These are phyloP conservation scores for Boeremia lycopersici DNA, from an alignment of 2,329 filamentous ascomycete genomes.

Conservation along the genomic window DNA sequence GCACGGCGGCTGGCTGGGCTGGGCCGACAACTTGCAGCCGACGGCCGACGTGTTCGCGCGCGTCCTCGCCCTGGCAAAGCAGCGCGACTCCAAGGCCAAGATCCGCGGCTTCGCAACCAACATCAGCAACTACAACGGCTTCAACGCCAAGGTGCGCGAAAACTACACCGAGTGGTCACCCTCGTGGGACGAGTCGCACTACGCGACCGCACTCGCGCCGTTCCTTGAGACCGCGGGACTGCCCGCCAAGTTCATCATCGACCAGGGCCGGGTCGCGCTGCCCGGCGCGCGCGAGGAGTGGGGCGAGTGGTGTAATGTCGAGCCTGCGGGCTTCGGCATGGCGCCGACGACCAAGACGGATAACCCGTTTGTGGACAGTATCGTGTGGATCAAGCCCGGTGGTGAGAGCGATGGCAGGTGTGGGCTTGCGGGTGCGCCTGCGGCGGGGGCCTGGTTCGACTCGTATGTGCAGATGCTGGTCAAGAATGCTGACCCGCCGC, in stretches of 20 bases:
- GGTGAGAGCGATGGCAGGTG: constrained; percentile 37
- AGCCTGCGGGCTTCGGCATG: constrained; percentile 30
- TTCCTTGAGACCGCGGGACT: constrained; percentile 32
- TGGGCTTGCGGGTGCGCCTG: constrained; percentile 33
- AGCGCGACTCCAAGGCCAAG: constrained; percentile 28
- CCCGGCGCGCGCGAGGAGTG: constrained; percentile 32
- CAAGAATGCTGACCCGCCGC: constrained; percentile 31
- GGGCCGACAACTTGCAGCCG: constrained; percentile 37
- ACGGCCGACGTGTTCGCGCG: constrained; percentile 33
- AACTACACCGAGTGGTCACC: constrained; percentile 35
- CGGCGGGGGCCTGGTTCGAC: constrained; percentile 38
- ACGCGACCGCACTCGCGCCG: constrained; percentile 26
- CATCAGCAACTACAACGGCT: constrained; percentile 38
- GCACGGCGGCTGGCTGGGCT: constrained; percentile 39
- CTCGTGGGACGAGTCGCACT: constrained; percentile 35
- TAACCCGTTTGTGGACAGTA: constrained; percentile 33
- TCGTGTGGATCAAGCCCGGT: constrained; percentile 42
- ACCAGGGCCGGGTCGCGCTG: constrained; percentile 34
- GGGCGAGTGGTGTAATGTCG: constrained; percentile 41
- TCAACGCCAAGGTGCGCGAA: constrained; percentile 30
- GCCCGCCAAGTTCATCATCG: constrained; percentile 36
- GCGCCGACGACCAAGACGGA: constrained; percentile 25
- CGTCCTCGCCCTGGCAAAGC: constrained; percentile 33
- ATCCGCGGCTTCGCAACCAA: constrained; percentile 37
- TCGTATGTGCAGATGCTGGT: constrained; percentile 38